A percentile compares a stretch with the other conserved stretches of the same genome.
phyloP scores from a whole-genome alignment of 2,329 filamentous ascomycete species.

The Trematosphaeria pertusa region DNA sequence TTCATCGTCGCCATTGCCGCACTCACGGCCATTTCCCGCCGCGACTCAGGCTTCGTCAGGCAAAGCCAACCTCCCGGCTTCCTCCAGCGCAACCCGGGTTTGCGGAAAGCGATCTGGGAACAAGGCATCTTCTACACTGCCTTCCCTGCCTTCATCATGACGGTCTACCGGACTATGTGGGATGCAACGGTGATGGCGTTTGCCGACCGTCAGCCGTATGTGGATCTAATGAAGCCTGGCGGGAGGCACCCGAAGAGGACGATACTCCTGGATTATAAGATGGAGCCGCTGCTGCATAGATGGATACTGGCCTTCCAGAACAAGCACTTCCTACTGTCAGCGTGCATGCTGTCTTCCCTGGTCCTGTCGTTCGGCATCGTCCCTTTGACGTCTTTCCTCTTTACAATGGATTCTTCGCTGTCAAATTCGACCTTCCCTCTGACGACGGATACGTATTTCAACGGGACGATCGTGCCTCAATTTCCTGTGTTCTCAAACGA shows the following conservation, averaged over 20 bases:
- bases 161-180: slow-evolving; percentile 11
- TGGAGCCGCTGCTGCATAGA: slow-evolving; percentile 3
- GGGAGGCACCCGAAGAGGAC: slow-evolving; percentile 1
- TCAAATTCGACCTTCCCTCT: slow-evolving; percentile 3
- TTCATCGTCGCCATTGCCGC: slow-evolving; percentile 7
- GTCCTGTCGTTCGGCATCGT: slow-evolving; percentile 9
- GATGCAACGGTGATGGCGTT: slow-evolving; percentile 8
- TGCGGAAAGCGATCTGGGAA: slow-evolving; percentile 11
- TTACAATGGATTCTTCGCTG: slow-evolving; percentile 9
- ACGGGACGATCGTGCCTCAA: background rate
- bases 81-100: slow-evolving; percentile 5
- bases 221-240: slow-evolving; percentile 5
- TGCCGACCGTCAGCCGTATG: slow-evolving; percentile 11
- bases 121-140: slow-evolving; percentile 12
- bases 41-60: slow-evolving; percentile 3
- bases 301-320: slow-evolving; percentile 5
- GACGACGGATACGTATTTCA: slow-evolving; percentile 3
- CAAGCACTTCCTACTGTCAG: slow-evolving; percentile 2
- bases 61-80: slow-evolving; percentile 10
- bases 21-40: slow-evolving; percentile 2
- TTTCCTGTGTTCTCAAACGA: background rate
- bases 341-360: slow-evolving; percentile 8
- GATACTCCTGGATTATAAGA: slow-evolving; percentile 11
- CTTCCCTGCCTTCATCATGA: slow-evolving; percentile 11
- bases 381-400: slow-evolving; percentile 12